Base-by-base conservation (phyloP, 495 filamentous ascomycete species). In the Neurospora cerealis region DNA sequence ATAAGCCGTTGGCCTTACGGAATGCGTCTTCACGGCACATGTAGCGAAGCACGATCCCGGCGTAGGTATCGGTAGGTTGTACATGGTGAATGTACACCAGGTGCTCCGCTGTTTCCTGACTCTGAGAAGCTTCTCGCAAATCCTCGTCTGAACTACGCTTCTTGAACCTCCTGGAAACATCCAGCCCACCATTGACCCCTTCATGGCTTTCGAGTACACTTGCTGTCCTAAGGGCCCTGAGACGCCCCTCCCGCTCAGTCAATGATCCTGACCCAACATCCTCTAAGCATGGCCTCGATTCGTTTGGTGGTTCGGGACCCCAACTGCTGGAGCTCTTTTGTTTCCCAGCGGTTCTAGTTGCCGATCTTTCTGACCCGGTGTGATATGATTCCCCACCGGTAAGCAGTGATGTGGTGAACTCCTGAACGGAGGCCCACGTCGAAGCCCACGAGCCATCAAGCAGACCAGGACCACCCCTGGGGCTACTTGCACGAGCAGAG, bases 21-120 rank as follows among this genome's bases (percentile, higher is more conserved):
- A 99, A 92, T 0, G 92, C 85, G 37, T 92, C 89, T 66, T 92
- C 87, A 73, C 91, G 88, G 77, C 94, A 97, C 75, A 92, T 92
- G 81, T 96, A 99, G 74, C 89, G 92, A 60, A 99, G 93, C 36
- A 93, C 92, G 24, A 99, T 91, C 3, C 96, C 95, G 1, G 93
- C 93, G 73, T 97, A 89, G 15, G 93, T 97, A 78, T 98, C 96
- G 39, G 87, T 87, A 5, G 90, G 86, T 73, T 89, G 88, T 4
- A 99, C 95, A 73, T 90, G 91, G 81, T 99, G 96, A 32, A 99
- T 85, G 81, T 99, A 99, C 17, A 93, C 95, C 72, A 98, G 79
- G 24, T 90, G 87, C 54, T 94, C 92, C 70, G 89, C 88, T 44
- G 85, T 77, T 42, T 89, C 79, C 72, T 84, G 76, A 28, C 24